Conservation (phyloP, 2,329 filamentous ascomycete species). For the Fusarium metavorans region DNA sequence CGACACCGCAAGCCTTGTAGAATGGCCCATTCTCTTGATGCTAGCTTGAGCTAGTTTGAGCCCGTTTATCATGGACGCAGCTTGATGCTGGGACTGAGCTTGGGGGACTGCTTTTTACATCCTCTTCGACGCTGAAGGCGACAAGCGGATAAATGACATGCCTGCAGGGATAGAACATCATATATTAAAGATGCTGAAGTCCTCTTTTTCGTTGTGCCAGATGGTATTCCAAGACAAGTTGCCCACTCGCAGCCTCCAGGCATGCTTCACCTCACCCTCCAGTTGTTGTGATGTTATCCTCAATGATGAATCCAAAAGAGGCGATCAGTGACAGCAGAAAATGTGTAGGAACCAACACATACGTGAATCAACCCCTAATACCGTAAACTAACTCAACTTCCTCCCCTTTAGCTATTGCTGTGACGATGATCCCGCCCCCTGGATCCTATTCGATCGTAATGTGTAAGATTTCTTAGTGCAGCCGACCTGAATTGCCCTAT, state of each 20-base stretch:
- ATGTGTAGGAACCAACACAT: not conserved
- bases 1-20: not conserved
- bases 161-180: not conserved
- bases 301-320: not conserved
- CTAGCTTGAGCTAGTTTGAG: not conserved
- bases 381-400: not conserved
- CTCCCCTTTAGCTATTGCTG: not conserved
- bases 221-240: not conserved
- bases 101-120: not conserved
- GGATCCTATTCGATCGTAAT: not conserved
- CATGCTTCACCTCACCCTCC: not conserved
- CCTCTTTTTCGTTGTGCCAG: not conserved
- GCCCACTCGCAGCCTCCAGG: not conserved
- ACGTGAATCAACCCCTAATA: not conserved
- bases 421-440: not conserved
- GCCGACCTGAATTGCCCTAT: no score
- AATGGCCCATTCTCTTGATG: not conserved
- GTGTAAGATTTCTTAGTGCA: no score
- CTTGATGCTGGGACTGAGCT: not conserved
- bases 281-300: not conserved
- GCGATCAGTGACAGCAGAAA: not conserved
- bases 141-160: not conserved
- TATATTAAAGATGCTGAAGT: not conserved
- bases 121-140: not conserved
- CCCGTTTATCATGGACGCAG: not conserved